Conservation (phyloP, 139 green algal species). For the Coelastrella sp. region DNA sequence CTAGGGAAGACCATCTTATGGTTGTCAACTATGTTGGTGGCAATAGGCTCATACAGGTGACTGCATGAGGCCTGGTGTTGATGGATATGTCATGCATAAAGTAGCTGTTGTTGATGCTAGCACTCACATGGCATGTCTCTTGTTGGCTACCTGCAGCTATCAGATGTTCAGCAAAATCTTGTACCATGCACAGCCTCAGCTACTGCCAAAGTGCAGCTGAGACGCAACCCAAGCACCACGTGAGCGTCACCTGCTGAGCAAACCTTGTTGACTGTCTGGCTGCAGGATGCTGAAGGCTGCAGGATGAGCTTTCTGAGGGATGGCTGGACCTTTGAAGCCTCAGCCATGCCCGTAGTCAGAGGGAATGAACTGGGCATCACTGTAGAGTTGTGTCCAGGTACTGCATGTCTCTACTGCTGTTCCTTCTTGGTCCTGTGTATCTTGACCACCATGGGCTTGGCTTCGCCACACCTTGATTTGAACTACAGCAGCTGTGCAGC, state of each 20-base stretch:
- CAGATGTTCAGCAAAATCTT: too few relatives aligned
- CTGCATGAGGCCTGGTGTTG: too few relatives aligned
- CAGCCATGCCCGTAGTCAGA: constrained; percentile 6
- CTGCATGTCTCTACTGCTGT: not conserved
- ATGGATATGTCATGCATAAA: too few relatives aligned
- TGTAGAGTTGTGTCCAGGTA: constrained; percentile 21
- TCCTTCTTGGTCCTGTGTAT: too few relatives aligned
- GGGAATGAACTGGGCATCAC: constrained; percentile 7
- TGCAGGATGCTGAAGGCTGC: constrained; percentile 42
- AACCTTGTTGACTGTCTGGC: not conserved
- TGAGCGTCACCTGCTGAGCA: not conserved
- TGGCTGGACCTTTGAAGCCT: constrained; percentile 30
- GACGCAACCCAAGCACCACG: not conserved
- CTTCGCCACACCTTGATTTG: not conserved
- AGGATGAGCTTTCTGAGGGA: constrained; percentile 1
- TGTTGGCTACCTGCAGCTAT: too few relatives aligned
- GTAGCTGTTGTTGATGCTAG: too few relatives aligned
- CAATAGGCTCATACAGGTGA: constrained; percentile 39
- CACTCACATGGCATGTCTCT: too few relatives aligned
- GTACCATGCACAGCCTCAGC: too few relatives aligned
- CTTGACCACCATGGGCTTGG: not conserved
- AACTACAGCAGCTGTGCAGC: not conserved
- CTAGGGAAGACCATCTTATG: constrained; percentile 37
- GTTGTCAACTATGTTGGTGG: constrained; percentile 22
- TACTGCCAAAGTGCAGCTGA: too few relatives aligned